phyloP scores from a whole-genome alignment of 495 filamentous ascomycete genomes.

The Trichoderma gamsii region DNA sequence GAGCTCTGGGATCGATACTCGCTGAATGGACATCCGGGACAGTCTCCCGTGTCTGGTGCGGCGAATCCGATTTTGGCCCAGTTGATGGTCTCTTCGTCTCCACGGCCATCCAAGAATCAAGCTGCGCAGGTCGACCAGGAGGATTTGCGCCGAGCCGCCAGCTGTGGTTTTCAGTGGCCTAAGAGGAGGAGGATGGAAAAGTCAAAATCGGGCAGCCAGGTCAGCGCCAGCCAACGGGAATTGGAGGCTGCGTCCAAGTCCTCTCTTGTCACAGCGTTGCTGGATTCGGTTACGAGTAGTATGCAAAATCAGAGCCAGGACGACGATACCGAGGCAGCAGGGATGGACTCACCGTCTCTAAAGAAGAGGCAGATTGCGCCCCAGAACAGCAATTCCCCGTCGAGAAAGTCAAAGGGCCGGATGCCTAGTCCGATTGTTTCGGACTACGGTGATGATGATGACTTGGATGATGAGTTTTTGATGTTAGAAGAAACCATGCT shows the following conservation, averaged over 20 bases:
- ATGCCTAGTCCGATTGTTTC: constrained; percentile 23
- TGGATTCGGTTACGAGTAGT: constrained; percentile 34
- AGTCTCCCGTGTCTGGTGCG: constrained; percentile 29
- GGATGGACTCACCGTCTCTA: constrained; percentile 10
- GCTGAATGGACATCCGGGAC: constrained; percentile 25
- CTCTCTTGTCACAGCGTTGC: constrained; percentile 39
- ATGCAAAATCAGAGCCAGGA: constrained; percentile 13
- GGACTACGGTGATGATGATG: constrained; percentile 43
- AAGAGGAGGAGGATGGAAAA: constrained; percentile 49
- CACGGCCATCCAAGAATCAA: constrained; percentile 49
- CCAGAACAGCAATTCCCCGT: constrained; percentile 15
- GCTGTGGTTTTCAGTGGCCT: constrained; percentile 60
- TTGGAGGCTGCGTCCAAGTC: constrained; percentile 41
- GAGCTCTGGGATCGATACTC: constrained; percentile 85
- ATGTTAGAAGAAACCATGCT: constrained; percentile 45
- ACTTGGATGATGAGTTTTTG: constrained; percentile 46
- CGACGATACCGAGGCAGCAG: background rate
- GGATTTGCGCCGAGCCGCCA: constrained; percentile 60
- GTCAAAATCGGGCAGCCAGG: background rate
- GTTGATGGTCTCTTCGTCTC: constrained; percentile 63
- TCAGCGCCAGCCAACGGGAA: constrained; percentile 16
- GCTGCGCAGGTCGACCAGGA: constrained; percentile 39
- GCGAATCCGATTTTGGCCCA: constrained; percentile 51
- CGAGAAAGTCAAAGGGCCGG: constrained; percentile 20
- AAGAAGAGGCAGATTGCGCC: constrained; percentile 9